Evolutionary conservation across 192 early-diverging fungal genomes (phyloP).

Genomic region (Rhizoclosmatium sp.): DNA sequence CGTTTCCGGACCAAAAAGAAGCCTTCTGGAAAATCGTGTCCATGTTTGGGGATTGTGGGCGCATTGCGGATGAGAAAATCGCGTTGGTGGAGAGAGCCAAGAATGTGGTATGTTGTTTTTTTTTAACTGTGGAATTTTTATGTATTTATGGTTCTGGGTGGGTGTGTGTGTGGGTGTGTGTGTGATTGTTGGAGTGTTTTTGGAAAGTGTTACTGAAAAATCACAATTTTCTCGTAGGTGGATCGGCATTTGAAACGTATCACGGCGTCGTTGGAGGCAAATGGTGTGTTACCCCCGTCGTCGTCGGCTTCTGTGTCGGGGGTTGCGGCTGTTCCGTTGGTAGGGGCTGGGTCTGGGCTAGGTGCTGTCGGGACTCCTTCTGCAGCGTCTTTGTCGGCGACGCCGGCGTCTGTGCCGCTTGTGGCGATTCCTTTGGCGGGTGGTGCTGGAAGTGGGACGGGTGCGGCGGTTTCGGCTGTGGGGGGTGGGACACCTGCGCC

Average conservation of each 20-base stretch:
- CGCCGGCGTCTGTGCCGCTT: background rate
- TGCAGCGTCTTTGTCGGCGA: background rate
- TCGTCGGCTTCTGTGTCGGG: background rate
- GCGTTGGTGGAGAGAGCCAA: constrained; percentile 16
- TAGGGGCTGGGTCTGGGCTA: background rate
- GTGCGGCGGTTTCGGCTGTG: too few species aligned
- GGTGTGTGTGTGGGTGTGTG: too few species aligned
- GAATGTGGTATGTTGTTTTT: constrained; percentile 2
- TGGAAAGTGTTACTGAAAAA: too few species aligned
- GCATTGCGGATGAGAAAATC: constrained; percentile 32
- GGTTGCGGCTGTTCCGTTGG: background rate
- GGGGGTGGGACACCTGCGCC: background rate
- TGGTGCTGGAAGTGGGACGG: too few species aligned
- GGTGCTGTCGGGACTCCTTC: background rate
- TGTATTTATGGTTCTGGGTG: background rate
- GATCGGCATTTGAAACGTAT: constrained; percentile 31
- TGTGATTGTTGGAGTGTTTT: too few species aligned
- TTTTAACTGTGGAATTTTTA: background rate
- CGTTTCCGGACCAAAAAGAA: constrained; percentile 31
- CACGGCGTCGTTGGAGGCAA: constrained; percentile 5
- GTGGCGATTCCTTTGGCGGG: background rate
- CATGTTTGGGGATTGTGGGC: constrained; percentile 33
- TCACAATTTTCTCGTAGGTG: background rate
- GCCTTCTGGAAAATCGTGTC: constrained; percentile 33
- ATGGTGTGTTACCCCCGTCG: constrained; percentile 11